phyloP scores from a whole-genome alignment of 257 asterid genomes.

The Solanum dulcamara region DNA sequence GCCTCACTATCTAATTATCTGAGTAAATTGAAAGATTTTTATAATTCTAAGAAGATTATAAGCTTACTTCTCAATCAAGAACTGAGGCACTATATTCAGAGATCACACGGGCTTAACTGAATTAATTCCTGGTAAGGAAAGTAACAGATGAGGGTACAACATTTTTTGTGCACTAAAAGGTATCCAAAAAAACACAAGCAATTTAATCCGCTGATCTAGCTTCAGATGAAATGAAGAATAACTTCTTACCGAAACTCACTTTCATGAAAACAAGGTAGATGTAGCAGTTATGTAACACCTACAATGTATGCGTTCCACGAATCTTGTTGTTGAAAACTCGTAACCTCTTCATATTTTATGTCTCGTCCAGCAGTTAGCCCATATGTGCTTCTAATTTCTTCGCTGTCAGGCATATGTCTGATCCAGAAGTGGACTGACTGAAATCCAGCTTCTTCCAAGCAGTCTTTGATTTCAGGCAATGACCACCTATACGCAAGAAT shows the following conservation, averaged over 20 bases:
- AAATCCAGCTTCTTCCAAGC: constrained; percentile 92
- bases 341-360: constrained; percentile 71
- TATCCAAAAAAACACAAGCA: not conserved
- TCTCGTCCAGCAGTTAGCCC: constrained; percentile 69
- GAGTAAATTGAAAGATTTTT: not conserved
- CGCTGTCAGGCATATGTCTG: constrained; percentile 76
- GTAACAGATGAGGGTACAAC: not conserved
- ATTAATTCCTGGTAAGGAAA: not conserved
- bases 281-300: constrained; percentile 47
- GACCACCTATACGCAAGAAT: constrained; percentile 54
- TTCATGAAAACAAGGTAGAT: not conserved
- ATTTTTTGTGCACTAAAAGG: not conserved
- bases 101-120: not conserved
- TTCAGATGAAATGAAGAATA: not conserved
- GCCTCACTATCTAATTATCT: not conserved
- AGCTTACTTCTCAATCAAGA: not conserved
- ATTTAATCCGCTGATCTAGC: not conserved
- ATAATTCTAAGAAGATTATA: not conserved
- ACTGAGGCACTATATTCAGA: not conserved
- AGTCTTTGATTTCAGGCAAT: constrained; percentile 82
- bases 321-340: constrained; percentile 81
- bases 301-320: constrained; percentile 95
- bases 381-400: constrained; percentile 43
- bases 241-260: not conserved
- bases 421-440: constrained; percentile 77